A percentile compares a stretch with the other conserved stretches of the same genome.
Conservation (phyloP, 176 grass and related monocot genomes). For the Zea luxurians region DNA sequence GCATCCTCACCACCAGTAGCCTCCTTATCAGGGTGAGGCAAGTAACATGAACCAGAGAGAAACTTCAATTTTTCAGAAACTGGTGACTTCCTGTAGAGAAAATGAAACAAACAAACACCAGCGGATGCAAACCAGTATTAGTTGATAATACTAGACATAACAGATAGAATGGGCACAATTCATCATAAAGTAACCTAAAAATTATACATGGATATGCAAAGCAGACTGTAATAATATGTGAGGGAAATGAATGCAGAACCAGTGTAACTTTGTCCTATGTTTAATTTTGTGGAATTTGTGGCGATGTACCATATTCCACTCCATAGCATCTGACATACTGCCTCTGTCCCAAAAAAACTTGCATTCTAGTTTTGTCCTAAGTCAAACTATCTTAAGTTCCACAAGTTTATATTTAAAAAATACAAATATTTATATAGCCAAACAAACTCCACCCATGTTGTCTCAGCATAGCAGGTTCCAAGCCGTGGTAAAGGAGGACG, state of each 20-base stretch:
- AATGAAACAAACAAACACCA: background rate
- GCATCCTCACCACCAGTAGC: slow-evolving; percentile 95
- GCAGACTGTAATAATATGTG: background rate
- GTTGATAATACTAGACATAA: background rate
- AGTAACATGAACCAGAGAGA: slow-evolving; percentile 83
- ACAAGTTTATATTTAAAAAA: too few species aligned
- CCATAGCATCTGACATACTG: background rate
- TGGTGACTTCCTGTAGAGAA: slow-evolving; percentile 50
- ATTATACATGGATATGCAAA: background rate
- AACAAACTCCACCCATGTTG: background rate
- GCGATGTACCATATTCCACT: background rate
- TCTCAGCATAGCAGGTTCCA: too few species aligned
- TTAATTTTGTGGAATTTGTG: background rate
- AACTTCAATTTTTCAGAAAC: slow-evolving; percentile 59
- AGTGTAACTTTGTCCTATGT: background rate
- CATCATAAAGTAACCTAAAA: background rate
- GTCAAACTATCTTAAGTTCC: too few species aligned
- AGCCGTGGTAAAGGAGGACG: too few species aligned
- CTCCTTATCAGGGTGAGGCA: slow-evolving; percentile 96
- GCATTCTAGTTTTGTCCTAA: background rate
- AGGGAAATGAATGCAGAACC: background rate
- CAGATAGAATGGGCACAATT: background rate
- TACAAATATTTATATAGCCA: too few species aligned
- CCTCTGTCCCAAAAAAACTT: background rate
- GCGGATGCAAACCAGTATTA: background rate